Conservation (phyloP, 225 moss, liverwort and hornwort genomes). For the Ulota crispa region DNA sequence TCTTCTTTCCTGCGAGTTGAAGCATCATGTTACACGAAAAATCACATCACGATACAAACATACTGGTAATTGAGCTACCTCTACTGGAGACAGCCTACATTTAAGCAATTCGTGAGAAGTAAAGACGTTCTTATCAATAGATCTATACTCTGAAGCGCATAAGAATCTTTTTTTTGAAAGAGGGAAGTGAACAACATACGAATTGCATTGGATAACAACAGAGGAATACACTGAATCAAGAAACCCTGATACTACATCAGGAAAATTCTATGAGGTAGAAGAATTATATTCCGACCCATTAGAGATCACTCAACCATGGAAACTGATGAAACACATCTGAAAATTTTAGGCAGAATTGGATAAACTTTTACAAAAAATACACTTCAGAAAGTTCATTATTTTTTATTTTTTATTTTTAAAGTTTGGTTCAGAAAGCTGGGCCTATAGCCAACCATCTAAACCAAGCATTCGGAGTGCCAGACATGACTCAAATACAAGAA, state of each 20-base stretch:
- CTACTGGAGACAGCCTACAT: not conserved
- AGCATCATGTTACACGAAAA: not conserved
- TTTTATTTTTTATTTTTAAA: too few relatives aligned
- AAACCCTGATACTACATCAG: not conserved
- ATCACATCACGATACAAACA: not conserved
- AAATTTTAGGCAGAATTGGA: too few relatives aligned
- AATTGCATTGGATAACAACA: not conserved
- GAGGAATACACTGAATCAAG: not conserved
- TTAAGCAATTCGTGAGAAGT: not conserved
- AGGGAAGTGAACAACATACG: not conserved
- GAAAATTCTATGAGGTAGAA: not conserved
- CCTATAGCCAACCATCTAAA: too few relatives aligned
- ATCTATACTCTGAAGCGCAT: not conserved
- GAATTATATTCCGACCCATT: too few relatives aligned
- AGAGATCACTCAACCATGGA: too few relatives aligned
- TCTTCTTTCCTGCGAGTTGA: conserved; percentile 38
- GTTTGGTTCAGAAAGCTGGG: too few relatives aligned
- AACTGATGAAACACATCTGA: too few relatives aligned
- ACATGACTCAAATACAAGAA: too few relatives aligned
- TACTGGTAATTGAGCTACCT: not conserved
- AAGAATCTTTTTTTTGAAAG: not conserved
- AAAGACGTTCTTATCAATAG: not conserved
- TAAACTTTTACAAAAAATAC: too few relatives aligned
- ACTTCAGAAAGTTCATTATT: too few relatives aligned
- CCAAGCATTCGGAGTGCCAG: too few relatives aligned